These are phyloP conservation scores for Stephania yunnanensis DNA, from an alignment of 164 flowering plant genomes.

Conservation along the genomic window DNA sequence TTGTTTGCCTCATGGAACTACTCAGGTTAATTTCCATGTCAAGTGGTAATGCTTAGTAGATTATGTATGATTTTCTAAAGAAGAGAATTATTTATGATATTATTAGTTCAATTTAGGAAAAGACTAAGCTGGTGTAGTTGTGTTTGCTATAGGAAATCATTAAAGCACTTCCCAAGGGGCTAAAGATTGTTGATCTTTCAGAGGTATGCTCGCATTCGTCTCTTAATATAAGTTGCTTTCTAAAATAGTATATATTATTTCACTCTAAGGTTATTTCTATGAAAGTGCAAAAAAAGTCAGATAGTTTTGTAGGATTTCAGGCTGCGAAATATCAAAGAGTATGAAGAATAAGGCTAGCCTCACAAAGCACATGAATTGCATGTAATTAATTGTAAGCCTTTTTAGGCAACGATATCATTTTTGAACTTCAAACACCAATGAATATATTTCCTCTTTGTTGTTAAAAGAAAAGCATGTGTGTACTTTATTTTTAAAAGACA, in stretches of 20 bases:
- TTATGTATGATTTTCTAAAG: background rate
- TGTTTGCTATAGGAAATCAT: slow-evolving; percentile 68
- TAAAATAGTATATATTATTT: background rate
- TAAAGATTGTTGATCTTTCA: slow-evolving; percentile 95
- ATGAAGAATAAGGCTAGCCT: slow-evolving; percentile 93
- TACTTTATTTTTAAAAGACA: too few relatives aligned
- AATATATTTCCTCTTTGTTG: too few relatives aligned
- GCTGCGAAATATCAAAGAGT: slow-evolving; percentile 57
- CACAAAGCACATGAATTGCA: slow-evolving; percentile 86
- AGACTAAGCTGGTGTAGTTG: slow-evolving; percentile 5
- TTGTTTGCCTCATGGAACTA: slow-evolving; percentile 99
- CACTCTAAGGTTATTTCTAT: background rate
- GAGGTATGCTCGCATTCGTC: slow-evolving; percentile 45
- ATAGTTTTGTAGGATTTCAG: slow-evolving; percentile 75
- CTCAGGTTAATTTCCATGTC: slow-evolving; percentile 56
- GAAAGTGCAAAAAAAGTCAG: slow-evolving; percentile 5
- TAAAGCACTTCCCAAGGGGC: slow-evolving; percentile 65
- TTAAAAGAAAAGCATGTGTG: background rate
- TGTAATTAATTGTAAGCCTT: slow-evolving; percentile 26
- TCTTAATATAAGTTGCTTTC: background rate
- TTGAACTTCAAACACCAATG: background rate
- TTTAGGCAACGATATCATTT: background rate
- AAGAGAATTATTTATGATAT: background rate
- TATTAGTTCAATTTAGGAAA: background rate
- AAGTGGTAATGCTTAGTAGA: background rate